Evolutionary conservation across 208 protist genomes (phyloP), one percentile per base, ranked within the genome.

Genomic region (Trypanosoma theileri): DNA sequence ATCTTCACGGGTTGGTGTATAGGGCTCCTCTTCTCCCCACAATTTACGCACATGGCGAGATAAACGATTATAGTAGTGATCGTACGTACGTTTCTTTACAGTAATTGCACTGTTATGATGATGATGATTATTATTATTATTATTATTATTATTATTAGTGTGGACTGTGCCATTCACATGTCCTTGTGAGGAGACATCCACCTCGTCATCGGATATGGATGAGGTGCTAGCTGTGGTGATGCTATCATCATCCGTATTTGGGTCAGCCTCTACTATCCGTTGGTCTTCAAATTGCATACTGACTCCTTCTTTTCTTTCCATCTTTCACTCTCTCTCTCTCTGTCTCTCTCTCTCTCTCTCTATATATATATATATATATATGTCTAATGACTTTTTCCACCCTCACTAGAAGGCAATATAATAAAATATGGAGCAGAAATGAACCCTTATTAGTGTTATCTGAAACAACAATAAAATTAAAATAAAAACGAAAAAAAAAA

Each of bases 11-110:
- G 53, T 56, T 21, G 73, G 72, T 11, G 51, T 64, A 73, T 86
- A 86, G 44, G 62, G 71, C 53, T 81, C 73, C 56, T 61, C 66
- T 0, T 60, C 44, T 13, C 85, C 85, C 85, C 85, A 91, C 45
- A 91, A 45, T 56, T 80, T 62, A 7, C 53, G 45, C 46, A 89
- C 50, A 17, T 53, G 59, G 42, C 66, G 28, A 19, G 63, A 63
- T 45, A 81, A 24, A 28, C 21, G 26, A 19, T 60, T 44, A 45
- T 67, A 52, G 19, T 35, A 35, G 4, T 35, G 28, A 35, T 35
- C 28, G 6, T 35, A 35, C 28, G 28, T 35, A 35, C 28, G 28
- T 35, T 35, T 35, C 28, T 35, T 35, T 35, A 35, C 28, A 6
- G 21, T 45, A 11, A 48, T 3, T 48, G 13, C 4, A 48, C 44